These are phyloP conservation scores for Lolium rigidum DNA, from an alignment of 176 grass and related monocot species.

Conservation along the genomic window DNA sequence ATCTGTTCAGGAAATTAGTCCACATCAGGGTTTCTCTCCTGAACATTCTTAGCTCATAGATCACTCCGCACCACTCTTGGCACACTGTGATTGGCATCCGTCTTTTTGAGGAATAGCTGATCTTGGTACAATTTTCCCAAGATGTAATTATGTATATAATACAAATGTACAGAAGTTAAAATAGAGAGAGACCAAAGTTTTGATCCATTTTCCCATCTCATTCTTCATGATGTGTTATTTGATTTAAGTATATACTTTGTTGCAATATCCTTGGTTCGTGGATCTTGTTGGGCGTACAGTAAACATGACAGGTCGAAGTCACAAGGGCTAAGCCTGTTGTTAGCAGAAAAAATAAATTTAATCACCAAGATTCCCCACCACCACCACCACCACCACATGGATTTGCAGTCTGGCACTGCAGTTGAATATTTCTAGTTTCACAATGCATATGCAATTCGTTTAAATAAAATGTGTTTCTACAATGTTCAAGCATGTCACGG, in stretches of 20 bases:
- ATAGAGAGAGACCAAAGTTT: background rate
- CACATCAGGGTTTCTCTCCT: constrained; percentile 46
- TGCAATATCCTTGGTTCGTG: background rate
- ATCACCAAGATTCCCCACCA: background rate
- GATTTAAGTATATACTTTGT: too few relatives aligned
- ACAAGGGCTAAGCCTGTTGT: background rate
- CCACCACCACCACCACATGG: background rate
- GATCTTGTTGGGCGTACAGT: background rate
- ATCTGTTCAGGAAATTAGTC: constrained; percentile 35
- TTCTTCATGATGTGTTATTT: background rate
- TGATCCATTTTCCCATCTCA: background rate
- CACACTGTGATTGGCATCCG: constrained; percentile 31
- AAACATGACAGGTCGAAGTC: background rate
- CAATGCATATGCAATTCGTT: background rate
- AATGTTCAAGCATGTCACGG: background rate
- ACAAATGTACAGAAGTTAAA: constrained; percentile 4
- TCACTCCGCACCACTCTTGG: background rate
- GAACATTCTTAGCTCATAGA: constrained; percentile 45
- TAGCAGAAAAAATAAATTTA: background rate
- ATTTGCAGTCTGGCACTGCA: background rate
- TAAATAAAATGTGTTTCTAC: background rate
- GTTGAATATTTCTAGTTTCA: background rate
- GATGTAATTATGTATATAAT: background rate
- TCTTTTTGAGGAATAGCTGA: constrained; percentile 39
- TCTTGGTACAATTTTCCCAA: background rate